Evolutionary conservation across 2,329 filamentous ascomycete species (phyloP), one percentile per base, ranked within the genome.

Genomic region (Xylariaceae sp.): DNA sequence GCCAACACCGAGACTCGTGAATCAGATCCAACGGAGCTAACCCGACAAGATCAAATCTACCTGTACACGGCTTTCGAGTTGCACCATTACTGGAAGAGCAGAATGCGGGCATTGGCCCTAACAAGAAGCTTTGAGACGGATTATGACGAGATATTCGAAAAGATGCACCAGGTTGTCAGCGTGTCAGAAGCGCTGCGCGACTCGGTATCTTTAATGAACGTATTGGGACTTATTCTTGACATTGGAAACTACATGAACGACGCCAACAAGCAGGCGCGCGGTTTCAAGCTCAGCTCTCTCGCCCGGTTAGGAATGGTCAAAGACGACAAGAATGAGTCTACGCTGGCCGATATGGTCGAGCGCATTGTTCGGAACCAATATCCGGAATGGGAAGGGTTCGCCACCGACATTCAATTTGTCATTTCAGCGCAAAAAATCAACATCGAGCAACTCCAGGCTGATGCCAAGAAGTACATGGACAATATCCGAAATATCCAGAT

Each of bases 241-340:
- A 96, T 99, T 66, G 94, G 94, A 71, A 99, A 99, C 72, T 99
- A 96, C 79, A 99, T 99, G 94, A 99, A 99, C 77, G 94, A 97
- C 68, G 88, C 92, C 50, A 97, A 97, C 75, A 99, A 99, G 75
- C 94, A 97, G 73, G 94, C 94, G 4, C 89, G 88, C 52, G 94
- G 94, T 57, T 99, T 99, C 86, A 99, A 99, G 76, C 83, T 99
- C 13, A 94, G 91, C 66, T 97, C 94, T 6, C 84, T 99, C 45
- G 89, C 90, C 28, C 86, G 94, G 50, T 77, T 99, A 50, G 92
- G 88, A 55, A 97, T 99, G 92, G 90, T 97, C 66, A 99, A 99
- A 75, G 94, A 99, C 68, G 91, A 96, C 76, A 97, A 97, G 80
- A 99, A 99, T 71, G 89, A 97, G 71, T 93, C 90, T 1, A 97